Base-by-base conservation (phyloP, 371 early-diverging fungal genomes). In the Mortierella sp. region DNA sequence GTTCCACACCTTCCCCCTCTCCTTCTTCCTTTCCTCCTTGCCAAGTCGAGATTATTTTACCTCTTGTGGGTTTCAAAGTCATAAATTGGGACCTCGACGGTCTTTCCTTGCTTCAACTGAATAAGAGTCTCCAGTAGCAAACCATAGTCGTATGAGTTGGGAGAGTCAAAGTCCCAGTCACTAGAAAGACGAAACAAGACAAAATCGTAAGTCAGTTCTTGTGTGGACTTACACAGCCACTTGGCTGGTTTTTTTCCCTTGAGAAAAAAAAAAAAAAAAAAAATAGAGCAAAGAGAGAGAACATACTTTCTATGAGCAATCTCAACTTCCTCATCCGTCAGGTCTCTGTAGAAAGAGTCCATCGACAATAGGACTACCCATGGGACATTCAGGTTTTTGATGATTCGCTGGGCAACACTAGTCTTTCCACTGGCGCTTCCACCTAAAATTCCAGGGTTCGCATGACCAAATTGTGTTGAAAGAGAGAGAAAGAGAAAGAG, bases 331-430 rank as follows among this genome's bases (percentile, higher is more conserved):
- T 95, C 95, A 7, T 89, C 89, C 14, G 85, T 89, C 68, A 98
- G 83, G 15, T 87, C 83, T 68, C 93, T 95, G 85, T 98, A 98
- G 79, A 96, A 98, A 5, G 95, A 94, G 83, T 97, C 98, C 97
- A 97, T 97, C 47, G 93, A 95, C 30, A 97, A 62, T 44, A 97
- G 87, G 4, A 95, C 92, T 3, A 96, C 96, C 94, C 94, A 93
- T 18, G 94, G 93, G 0, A 92, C 93, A 68, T 92, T 90, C 62
- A 94, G 73, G 59, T 89, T 88, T 68, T 91, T 91, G 60, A 92
- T 86, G 57, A 94, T 91, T 53, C 90, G 85, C 85, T 90, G 87
- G 7, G 93, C 88, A 15, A 94, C 93, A 84, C 93, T 92, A 29
- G 94, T 94, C 75, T 94, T 94, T 58, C 94, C 94, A 85, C 93